A percentile compares a stretch with the other conserved stretches of the same genome.
Conservation (phyloP, 2,329 filamentous ascomycete species). For the Phialocephala sp. region DNA sequence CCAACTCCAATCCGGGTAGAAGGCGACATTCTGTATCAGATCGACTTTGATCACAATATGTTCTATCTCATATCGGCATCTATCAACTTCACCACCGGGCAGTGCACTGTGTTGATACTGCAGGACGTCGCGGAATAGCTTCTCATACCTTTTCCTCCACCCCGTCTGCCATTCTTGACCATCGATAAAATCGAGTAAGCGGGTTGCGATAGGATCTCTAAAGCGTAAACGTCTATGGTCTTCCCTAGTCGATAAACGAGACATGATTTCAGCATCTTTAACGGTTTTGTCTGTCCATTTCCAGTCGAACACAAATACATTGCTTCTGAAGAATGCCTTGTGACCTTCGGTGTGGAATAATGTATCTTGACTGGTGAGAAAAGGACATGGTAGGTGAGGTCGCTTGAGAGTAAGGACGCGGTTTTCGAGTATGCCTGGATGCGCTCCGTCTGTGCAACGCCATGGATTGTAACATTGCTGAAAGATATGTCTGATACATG, state of each 20-base stretch:
- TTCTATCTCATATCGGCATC: slow-evolving; percentile 12
- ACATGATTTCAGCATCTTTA: not conserved
- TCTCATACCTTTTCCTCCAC: not conserved
- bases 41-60: slow-evolving; percentile 15
- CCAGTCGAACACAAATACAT: slow-evolving; percentile 15
- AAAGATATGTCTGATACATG: slow-evolving; percentile 15
- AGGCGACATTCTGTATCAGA: not conserved
- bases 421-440: not conserved
- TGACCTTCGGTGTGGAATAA: slow-evolving; percentile 14
- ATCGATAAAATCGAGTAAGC: slow-evolving; percentile 18
- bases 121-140: not conserved
- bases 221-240: not conserved
- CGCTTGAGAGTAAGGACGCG: not conserved
- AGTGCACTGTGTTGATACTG: not conserved
- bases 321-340: slow-evolving; percentile 16
- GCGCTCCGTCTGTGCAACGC: slow-evolving; percentile 12
- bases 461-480: slow-evolving; percentile 16
- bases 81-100: not conserved
- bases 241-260: not conserved
- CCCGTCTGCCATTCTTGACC: slow-evolving; percentile 7
- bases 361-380: not conserved
- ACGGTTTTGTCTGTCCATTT: not conserved
- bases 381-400: slow-evolving; percentile 2
- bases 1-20: slow-evolving; percentile 17
- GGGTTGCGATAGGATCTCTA: slow-evolving; percentile 9